phyloP scores from a whole-genome alignment of 768 basidiomycete genomes.

The Russula foetens region DNA sequence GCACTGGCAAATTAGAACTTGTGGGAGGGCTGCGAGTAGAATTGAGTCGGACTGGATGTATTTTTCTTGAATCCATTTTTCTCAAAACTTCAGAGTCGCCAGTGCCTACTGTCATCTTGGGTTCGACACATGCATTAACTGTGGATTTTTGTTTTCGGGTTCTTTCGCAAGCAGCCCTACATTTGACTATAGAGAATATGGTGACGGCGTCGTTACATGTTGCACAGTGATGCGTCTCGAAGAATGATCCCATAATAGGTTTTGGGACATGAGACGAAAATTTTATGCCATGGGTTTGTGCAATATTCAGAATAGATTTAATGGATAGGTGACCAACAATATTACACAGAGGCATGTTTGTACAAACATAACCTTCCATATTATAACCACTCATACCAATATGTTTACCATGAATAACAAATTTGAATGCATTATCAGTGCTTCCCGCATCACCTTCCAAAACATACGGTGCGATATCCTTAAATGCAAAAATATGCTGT shows the following conservation, averaged over 20 bases:
- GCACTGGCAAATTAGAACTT: too few species aligned
- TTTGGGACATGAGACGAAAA: background rate
- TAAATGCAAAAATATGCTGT: background rate
- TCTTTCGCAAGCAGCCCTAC: too few species aligned
- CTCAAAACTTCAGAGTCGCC: too few species aligned
- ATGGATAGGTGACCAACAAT: background rate
- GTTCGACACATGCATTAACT: too few species aligned
- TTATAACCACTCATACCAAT: background rate
- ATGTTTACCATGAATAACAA: background rate
- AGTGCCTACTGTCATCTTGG: too few species aligned
- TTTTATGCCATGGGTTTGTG: background rate
- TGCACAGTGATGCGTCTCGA: background rate
- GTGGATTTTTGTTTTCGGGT: too few species aligned
- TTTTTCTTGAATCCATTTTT: too few species aligned
- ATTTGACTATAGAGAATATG: background rate
- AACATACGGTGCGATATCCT: background rate
- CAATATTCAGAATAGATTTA: too few species aligned
- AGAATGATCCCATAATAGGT: background rate
- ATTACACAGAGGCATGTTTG: background rate
- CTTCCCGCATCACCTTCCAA: background rate
- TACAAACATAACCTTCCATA: background rate
- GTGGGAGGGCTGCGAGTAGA: too few species aligned
- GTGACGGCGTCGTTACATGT: background rate
- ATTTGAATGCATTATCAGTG: background rate
- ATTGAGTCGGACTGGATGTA: too few species aligned